Percentiles rank a stretch among this genome's conserved stretches.
Conservation (phyloP, 192 early-diverging fungal genomes). For the Backusella tarrabulga region DNA sequence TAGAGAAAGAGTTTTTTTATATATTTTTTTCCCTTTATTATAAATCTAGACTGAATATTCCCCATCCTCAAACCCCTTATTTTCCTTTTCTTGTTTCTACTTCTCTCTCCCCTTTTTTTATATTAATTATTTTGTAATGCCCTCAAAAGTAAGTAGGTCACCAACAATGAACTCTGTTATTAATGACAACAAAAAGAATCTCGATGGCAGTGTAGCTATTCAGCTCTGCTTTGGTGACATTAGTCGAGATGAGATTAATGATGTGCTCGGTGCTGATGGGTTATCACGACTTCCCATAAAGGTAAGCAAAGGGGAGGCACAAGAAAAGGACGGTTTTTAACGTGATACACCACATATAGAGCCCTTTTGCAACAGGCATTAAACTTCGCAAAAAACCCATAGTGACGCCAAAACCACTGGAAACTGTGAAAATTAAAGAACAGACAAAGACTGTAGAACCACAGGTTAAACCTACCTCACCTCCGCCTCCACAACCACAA, state of each 20-base stretch:
- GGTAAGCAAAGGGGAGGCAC: conserved; percentile 26
- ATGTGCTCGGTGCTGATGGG: conserved; percentile 39
- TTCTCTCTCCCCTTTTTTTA: conserved; percentile 11
- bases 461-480: neutral
- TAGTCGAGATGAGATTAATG: conserved; percentile 51
- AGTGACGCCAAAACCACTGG: neutral
- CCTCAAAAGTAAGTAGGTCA: conserved; percentile 13
- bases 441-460: neutral
- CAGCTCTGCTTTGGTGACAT: conserved; percentile 47
- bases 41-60: conserved; percentile 11
- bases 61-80: neutral
- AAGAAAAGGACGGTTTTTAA: neutral
- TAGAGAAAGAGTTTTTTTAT: conserved; percentile 7
- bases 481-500: neutral
- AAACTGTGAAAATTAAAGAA: neutral
- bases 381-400: conserved; percentile 4
- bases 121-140: conserved; percentile 27
- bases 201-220: conserved; percentile 1
- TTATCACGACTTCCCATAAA: conserved; percentile 28
- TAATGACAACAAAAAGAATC: conserved; percentile 14
- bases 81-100: conserved; percentile 8
- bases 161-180: neutral
- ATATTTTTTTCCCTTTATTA: neutral
- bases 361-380: conserved; percentile 29
- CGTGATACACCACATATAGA: neutral